phyloP scores from a whole-genome alignment of 768 basidiomycete species.

The Lentinula sp. region DNA sequence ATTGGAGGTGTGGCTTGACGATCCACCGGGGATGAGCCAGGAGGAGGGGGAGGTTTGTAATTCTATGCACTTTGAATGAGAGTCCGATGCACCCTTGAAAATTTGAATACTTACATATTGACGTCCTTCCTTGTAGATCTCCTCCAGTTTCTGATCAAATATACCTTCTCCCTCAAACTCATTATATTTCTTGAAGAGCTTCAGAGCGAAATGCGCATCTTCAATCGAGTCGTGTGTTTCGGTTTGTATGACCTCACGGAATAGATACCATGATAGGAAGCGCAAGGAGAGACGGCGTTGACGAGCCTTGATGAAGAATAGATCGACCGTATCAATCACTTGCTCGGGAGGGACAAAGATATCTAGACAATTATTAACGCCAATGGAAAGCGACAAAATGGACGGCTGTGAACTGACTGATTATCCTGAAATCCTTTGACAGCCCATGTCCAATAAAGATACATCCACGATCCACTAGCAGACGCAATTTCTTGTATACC shows the following conservation, averaged over 20 bases:
- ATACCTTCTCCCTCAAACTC: constrained; percentile 66
- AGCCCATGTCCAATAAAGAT: constrained; percentile 97
- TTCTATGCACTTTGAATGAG: constrained; percentile 27
- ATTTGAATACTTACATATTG: constrained; percentile 43
- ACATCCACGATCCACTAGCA: constrained; percentile 91
- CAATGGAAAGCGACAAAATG: neutral
- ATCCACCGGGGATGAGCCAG: neutral
- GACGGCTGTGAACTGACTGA: constrained; percentile 56
- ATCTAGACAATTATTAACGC: constrained; percentile 41
- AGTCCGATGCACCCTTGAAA: neutral
- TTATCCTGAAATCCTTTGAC: constrained; percentile 96
- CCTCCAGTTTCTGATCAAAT: constrained; percentile 87
- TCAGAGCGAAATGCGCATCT: constrained; percentile 82
- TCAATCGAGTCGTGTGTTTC: constrained; percentile 99
- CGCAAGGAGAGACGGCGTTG: constrained; percentile 87
- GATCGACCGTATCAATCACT: constrained; percentile 95
- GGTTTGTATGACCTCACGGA: constrained; percentile 87
- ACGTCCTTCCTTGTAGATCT: constrained; percentile 72
- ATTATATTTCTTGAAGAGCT: constrained; percentile 78
- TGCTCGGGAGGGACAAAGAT: constrained; percentile 94
- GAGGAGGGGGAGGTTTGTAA: constrained; percentile 45
- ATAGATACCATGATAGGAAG: constrained; percentile 92
- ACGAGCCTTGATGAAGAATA: constrained; percentile 80
- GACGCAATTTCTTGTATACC: constrained; percentile 95
- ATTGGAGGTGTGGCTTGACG: constrained; percentile 6